Evolutionary conservation across 148 eudicot genomes (phyloP).

Genomic region (Fagopyrum tataricum): DNA sequence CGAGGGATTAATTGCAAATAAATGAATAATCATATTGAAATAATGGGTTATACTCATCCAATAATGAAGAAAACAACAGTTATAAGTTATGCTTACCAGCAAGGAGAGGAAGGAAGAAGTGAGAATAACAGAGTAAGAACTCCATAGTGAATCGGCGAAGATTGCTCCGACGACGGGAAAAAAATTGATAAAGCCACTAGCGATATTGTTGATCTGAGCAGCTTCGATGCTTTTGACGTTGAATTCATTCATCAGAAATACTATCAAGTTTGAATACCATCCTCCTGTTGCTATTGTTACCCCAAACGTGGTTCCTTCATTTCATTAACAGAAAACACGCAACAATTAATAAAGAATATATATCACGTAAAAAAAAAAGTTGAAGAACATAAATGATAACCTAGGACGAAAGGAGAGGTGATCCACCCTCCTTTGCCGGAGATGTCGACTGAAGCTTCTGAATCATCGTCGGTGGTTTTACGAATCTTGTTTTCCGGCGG

Average conservation of each 20-base stretch:
- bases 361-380: too few relatives aligned
- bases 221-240: conserved; percentile 39
- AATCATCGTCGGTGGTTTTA: too few relatives aligned
- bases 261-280: conserved; percentile 38
- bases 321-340: not conserved
- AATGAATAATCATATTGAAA: too few relatives aligned
- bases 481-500: too few relatives aligned
- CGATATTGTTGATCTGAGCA: conserved; percentile 41
- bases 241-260: conserved; percentile 38
- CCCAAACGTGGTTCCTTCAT: conserved; percentile 34
- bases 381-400: too few relatives aligned
- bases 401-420: too few relatives aligned
- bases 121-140: conserved; percentile 37
- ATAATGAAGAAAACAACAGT: not conserved
- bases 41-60: too few relatives aligned
- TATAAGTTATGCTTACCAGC: conserved; percentile 21
- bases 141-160: conserved; percentile 41
- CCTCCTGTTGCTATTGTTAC: conserved; percentile 37
- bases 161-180: conserved; percentile 53
- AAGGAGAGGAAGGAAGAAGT: conserved; percentile 34
- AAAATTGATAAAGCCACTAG: conserved; percentile 31
- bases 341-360: too few relatives aligned
- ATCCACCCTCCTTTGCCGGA: too few relatives aligned
- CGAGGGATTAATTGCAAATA: too few relatives aligned
- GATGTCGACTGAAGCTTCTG: too few relatives aligned